A percentile compares a stretch with the other conserved stretches of the same genome.
Evolutionary conservation across 768 basidiomycete genomes (phyloP).

Genomic region (Suillus subalutaceus): DNA sequence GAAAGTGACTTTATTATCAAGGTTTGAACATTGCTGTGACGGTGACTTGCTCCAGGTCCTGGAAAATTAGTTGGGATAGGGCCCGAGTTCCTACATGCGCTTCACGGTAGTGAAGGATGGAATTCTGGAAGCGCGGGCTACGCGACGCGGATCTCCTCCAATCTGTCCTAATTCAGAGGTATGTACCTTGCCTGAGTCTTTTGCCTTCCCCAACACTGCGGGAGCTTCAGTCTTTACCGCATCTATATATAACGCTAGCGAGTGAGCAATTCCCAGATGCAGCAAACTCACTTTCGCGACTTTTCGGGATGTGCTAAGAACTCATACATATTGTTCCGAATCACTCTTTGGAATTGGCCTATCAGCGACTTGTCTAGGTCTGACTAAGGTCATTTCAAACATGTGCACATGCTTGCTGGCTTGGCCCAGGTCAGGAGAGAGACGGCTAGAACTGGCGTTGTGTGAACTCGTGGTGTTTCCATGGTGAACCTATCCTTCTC

Average conservation of each 20-base stretch:
- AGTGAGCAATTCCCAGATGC: neutral
- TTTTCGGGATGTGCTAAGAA: neutral
- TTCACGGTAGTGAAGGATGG: neutral
- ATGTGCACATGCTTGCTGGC: neutral
- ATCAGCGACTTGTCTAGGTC: neutral
- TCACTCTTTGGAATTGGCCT: neutral
- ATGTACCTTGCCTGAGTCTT: neutral
- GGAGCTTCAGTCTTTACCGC: neutral
- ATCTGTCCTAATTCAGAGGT: neutral
- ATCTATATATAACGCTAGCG: slow-evolving; percentile 2
- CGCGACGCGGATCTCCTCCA: neutral
- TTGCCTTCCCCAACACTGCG: neutral
- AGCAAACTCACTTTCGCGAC: neutral
- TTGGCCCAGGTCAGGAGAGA: neutral
- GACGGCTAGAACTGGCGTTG: neutral
- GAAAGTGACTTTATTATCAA: neutral
- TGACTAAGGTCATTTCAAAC: neutral
- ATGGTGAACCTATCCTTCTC: neutral
- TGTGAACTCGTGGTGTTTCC: neutral
- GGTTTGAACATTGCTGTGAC: neutral
- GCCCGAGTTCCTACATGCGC: neutral
- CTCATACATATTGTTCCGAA: neutral
- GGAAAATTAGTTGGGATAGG: neutral
- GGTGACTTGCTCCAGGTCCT: neutral
- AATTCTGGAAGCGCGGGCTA: neutral